Evolutionary conservation across 2,329 filamentous ascomycete genomes (phyloP).

Genomic region (Aspergillus sp.): DNA sequence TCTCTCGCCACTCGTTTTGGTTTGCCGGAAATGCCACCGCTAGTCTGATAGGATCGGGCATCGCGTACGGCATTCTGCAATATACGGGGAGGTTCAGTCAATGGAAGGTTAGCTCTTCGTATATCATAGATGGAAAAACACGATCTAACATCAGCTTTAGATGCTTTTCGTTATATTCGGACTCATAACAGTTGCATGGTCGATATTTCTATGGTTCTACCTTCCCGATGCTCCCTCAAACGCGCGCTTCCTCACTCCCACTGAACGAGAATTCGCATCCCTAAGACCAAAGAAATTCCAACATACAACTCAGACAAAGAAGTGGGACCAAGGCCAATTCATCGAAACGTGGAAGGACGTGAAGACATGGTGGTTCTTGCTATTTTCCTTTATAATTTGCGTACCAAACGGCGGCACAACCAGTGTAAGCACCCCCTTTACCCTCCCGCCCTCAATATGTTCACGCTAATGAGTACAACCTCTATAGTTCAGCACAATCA

Average conservation of each 20-base stretch:
- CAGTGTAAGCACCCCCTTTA: conserved; percentile 7
- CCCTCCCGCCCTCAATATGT: too few relatives aligned
- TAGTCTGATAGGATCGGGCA: conserved; percentile 21
- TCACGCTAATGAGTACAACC: not conserved
- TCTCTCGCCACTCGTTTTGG: conserved; percentile 23
- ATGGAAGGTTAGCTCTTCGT: conserved; percentile 6
- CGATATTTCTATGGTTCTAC: conserved; percentile 5
- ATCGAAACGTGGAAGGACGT: conserved; percentile 1
- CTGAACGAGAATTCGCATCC: conserved; percentile 12
- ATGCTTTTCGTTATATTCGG: conserved; percentile 18
- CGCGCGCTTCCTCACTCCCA: conserved; percentile 10
- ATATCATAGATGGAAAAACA: not conserved
- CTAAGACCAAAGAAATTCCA: conserved; percentile 6
- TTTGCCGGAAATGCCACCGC: conserved; percentile 24
- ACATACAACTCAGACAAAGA: conserved; percentile 3
- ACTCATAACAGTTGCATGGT: conserved; percentile 12
- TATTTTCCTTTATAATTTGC: conserved; percentile 19
- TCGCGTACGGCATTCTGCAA: conserved; percentile 16
- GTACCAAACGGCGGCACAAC: conserved; percentile 19
- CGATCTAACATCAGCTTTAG: not conserved
- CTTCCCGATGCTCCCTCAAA: conserved; percentile 13
- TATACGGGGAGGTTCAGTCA: conserved; percentile 1
- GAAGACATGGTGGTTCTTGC: conserved; percentile 27
- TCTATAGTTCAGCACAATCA: conserved; percentile 18
- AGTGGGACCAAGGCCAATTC: conserved; percentile 1